Percentiles rank a stretch among this genome's conserved stretches.
phyloP scores from a whole-genome alignment of 305 asterid genomes.

The Fraxinus angustifolia region DNA sequence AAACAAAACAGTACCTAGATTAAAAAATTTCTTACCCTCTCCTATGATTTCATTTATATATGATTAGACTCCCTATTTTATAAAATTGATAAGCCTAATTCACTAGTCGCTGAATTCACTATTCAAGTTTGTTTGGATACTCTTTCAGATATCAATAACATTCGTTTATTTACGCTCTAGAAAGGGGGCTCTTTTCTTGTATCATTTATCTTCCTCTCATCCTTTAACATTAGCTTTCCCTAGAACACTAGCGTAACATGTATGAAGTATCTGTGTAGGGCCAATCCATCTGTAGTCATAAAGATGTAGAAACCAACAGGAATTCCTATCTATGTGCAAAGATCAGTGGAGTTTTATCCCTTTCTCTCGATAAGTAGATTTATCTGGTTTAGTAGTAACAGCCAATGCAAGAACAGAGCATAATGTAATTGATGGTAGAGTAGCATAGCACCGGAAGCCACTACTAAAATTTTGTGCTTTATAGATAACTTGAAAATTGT shows the following conservation, averaged over 20 bases:
- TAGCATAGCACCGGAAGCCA: neutral
- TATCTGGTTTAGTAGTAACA: neutral
- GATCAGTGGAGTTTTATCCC: neutral
- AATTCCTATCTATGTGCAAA: neutral
- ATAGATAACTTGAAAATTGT: neutral
- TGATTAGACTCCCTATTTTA: neutral
- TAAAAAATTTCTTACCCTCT: neutral
- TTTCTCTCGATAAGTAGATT: neutral
- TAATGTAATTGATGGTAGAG: neutral
- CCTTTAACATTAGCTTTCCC: neutral
- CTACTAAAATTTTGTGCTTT: neutral
- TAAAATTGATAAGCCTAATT: neutral
- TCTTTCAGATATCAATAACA: neutral
- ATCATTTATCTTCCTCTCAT: neutral
- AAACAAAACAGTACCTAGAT: neutral
- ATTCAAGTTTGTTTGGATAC: neutral
- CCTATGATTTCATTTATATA: neutral
- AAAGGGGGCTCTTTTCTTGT: neutral
- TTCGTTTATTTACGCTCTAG: neutral
- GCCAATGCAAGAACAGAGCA: neutral
- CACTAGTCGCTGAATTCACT: neutral
- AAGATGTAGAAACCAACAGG: neutral
- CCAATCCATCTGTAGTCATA: neutral
- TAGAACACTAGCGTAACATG: neutral
- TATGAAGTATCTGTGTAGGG: neutral